Evolutionary conservation across 176 grass and related monocot genomes (phyloP), one percentile per base, ranked within the genome.

Genomic region (Triticum turgidum): DNA sequence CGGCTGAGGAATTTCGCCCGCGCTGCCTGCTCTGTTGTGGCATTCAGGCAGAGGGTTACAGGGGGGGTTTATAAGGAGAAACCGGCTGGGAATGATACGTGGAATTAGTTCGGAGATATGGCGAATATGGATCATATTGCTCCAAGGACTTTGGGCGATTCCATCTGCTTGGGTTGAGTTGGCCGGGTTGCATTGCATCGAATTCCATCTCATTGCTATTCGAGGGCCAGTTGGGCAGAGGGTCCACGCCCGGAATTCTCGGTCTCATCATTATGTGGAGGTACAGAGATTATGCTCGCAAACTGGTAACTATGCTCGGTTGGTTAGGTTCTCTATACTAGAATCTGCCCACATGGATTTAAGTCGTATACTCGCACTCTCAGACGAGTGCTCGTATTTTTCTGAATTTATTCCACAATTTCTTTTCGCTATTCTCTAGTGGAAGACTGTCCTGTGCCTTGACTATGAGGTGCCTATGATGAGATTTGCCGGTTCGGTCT

Each of bases 41-140:
- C 44, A 66, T 73, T 15, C 18, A 38, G 56, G 73, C 33, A 32
- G 17, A 44, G 84, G 42, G 35, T 47, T 73, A 4, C 17, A 0
- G 13, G 56, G 80, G 80, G 84, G 1, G 61, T 80, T 91, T 91
- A 91, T 84, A 80, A 85, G 74, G 14, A 5, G 6, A 44, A 79
- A 62, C 61, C 47, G 18, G 17, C 9, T 52, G 4, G 18, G 65
- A 22, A 38, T 61, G 30, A 18, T 27, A 21, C 15, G 17, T 15
- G 30, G 59, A 21, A 74, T 29, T 4, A 15, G 20, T 24, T 61
- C 21, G 1, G 35, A 69, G 89, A 87, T 83, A 42, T 14, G 66
- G 18, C 34, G 37, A 25, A 83, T 65, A 73, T 32, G 84, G 58
- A 77, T 21, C 35, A n/a, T 61, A 38, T 32, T 66, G 12, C 4